A percentile compares a stretch with the other conserved stretches of the same genome.
phyloP scores from a whole-genome alignment of 257 asterid species.

The Rehmannia glutinosa region DNA sequence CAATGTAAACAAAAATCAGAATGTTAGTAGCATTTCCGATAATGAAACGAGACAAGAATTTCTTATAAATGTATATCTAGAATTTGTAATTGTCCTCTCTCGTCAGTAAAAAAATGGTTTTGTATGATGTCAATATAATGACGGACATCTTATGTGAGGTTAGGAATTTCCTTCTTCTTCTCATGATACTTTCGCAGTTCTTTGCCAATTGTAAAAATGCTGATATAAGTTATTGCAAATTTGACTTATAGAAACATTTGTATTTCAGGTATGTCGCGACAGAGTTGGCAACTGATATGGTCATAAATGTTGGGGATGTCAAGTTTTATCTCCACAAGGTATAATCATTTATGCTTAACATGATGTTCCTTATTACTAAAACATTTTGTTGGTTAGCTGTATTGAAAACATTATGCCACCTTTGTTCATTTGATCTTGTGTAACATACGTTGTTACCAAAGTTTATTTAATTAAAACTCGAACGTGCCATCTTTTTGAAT shows the following conservation, averaged over 20 bases:
- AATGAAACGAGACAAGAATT: too few species aligned
- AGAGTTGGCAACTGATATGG: conserved; percentile 44
- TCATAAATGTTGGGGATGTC: conserved; percentile 38
- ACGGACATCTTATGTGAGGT: too few species aligned
- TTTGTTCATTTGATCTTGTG: neutral
- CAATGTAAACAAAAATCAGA: too few species aligned
- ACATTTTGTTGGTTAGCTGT: too few species aligned
- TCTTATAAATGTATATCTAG: too few species aligned
- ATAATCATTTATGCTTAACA: neutral
- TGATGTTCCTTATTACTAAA: too few species aligned
- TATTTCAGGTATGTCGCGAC: conserved; percentile 46
- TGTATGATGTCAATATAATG: too few species aligned
- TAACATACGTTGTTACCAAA: neutral
- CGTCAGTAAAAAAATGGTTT: neutral
- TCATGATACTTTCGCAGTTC: neutral
- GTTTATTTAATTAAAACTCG: neutral
- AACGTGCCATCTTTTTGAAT: neutral
- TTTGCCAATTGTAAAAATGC: neutral
- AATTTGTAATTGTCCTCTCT: too few species aligned
- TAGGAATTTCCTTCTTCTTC: neutral
- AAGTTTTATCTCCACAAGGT: conserved; percentile 54
- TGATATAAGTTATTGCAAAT: neutral
- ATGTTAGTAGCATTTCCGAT: too few species aligned
- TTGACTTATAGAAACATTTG: neutral
- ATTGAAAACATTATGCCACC: neutral